These are phyloP conservation scores for Kokia cookei DNA, from an alignment of 441 rosid species.

Conservation along the genomic window DNA sequence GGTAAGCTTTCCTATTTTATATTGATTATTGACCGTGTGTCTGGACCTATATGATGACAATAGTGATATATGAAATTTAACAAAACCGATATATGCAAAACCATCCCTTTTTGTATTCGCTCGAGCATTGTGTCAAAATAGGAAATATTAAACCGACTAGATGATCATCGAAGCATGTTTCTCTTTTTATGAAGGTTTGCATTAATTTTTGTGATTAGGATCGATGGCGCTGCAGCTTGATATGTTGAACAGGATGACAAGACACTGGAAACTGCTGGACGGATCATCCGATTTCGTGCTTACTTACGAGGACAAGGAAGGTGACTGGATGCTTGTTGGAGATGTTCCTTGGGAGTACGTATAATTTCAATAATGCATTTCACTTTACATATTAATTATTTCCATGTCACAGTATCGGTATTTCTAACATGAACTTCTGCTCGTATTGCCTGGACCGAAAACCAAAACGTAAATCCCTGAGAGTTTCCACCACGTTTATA, in stretches of 20 bases:
- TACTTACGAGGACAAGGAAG: slow-evolving; percentile 89
- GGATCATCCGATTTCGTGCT: slow-evolving; percentile 76
- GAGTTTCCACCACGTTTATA: background rate
- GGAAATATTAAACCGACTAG: background rate
- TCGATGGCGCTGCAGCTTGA: slow-evolving; percentile 26
- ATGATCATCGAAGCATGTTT: background rate
- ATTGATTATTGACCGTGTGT: background rate
- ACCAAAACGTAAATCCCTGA: background rate
- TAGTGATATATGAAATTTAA: background rate
- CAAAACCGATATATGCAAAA: background rate
- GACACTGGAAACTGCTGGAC: slow-evolving; percentile 45
- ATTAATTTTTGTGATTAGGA: slow-evolving; percentile 30
- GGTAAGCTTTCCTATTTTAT: slow-evolving; percentile 28
- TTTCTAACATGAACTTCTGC: background rate
- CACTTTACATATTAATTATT: background rate
- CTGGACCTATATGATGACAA: background rate
- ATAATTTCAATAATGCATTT: background rate
- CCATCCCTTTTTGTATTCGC: background rate
- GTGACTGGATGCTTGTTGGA: slow-evolving; percentile 98
- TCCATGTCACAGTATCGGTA: background rate
- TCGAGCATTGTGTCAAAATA: background rate
- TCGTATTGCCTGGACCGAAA: background rate
- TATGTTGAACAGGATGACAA: slow-evolving; percentile 18
- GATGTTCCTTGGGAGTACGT: slow-evolving; percentile 96
- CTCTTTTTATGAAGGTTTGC: background rate